Evolutionary conservation across 2,329 filamentous ascomycete genomes (phyloP), one percentile per base, ranked within the genome.

Genomic region (Coniochaeta sp.): DNA sequence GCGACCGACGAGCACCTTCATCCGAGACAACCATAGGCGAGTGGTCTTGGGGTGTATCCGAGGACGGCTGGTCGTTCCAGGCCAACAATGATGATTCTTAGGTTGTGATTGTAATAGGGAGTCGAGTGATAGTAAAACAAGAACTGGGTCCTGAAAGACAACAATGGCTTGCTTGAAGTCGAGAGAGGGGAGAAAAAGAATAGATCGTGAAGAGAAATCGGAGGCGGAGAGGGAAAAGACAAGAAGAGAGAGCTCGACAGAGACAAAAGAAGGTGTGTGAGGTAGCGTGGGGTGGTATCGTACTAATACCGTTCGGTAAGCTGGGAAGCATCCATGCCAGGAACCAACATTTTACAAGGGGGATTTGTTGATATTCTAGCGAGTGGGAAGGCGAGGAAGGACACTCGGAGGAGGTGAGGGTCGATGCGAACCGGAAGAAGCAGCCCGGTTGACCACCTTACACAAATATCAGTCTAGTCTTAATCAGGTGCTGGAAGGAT

Each of bases 351-450:
- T 42, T 26, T 42, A 14, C 38, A 24, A 42, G 38, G 38, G 38
- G 7, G n/a, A n/a, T n/a, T 42, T 22, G 20, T n/a, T n/a, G 18
- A 26, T n/a, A 14, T 42, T 42, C 38, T 26, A n/a, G 20, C 38
- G 38, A 42, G 38, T 42, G 38, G 20, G 38, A 42, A 42, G 38
- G 38, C 38, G 38, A 42, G 38, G n/a, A n/a, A n/a, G n/a, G n/a
- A n/a, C n/a, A n/a, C n/a, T n/a, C n/a, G n/a, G n/a, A n/a, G n/a
- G 14, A 22, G 5, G 38, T 42, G 38, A 42, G 38, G 38, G 38
- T 42, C 38, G 38, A 42, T 42, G 38, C 38, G 20, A n/a, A 2
- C 18, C 35, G 35, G 35, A 42, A 12, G 7, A 42, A 26, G 38
- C 38, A 14, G 18, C 38, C 38, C 38, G 38, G 38, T 26, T n/a